Percentiles rank a stretch among this genome's conserved stretches.
Conservation (phyloP, 306 rosid genomes). For the Chamaecrista fasciculata region DNA sequence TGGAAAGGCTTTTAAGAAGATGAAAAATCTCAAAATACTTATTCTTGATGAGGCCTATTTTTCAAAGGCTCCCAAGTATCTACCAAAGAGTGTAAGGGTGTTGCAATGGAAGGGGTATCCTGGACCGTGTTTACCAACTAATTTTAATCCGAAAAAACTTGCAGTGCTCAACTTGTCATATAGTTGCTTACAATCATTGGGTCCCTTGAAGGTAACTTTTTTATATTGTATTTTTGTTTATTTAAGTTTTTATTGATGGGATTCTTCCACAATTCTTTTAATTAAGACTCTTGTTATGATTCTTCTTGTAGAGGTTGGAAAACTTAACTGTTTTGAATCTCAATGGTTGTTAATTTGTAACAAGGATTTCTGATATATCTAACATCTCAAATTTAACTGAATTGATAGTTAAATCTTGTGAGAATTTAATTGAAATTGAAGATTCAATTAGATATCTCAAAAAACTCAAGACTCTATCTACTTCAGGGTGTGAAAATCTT, state of each 20-base stretch:
- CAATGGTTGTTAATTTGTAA: neutral
- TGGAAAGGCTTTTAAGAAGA: too few species aligned
- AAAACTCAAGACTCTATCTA: neutral
- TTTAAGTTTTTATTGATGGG: too few species aligned
- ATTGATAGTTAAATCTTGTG: neutral
- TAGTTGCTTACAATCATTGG: neutral
- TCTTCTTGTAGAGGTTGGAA: neutral
- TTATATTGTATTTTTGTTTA: too few species aligned
- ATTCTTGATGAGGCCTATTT: neutral
- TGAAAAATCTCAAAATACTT: too few species aligned
- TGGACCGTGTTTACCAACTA: neutral
- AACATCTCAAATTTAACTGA: neutral
- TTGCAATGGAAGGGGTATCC: neutral
- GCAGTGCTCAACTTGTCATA: neutral
- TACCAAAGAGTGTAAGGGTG: constrained; percentile 25
- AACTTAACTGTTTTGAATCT: neutral
- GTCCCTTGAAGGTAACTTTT: neutral
- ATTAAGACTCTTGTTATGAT: neutral
- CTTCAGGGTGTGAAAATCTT: too few species aligned
- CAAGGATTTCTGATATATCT: constrained; percentile 17
- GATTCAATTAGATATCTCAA: constrained; percentile 1
- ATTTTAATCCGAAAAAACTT: neutral
- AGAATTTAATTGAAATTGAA: constrained; percentile 12
- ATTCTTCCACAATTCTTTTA: too few species aligned
- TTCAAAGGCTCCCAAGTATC: constrained; percentile 7